A percentile compares a stretch with the other conserved stretches of the same genome.
Conservation (phyloP, 805 yeast genomes). For the Metschnikowia continentalis region DNA sequence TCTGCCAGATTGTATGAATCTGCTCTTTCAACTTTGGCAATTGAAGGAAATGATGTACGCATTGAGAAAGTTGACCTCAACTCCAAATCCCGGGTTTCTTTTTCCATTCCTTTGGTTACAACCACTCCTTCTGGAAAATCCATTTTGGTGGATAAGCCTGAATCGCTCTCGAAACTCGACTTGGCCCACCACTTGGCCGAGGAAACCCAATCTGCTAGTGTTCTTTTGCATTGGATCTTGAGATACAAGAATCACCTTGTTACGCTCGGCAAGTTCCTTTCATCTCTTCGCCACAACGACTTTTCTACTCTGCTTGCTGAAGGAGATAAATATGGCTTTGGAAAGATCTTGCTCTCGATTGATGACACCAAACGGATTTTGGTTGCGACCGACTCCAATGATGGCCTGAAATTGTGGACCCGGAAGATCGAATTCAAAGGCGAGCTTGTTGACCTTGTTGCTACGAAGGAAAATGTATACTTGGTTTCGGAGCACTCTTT, state of each 20-base stretch:
- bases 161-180: constrained; percentile 23
- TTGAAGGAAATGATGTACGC: background rate
- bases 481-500: constrained; percentile 11
- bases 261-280: constrained; percentile 28
- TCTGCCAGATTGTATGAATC: background rate
- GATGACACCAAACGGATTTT: constrained; percentile 16
- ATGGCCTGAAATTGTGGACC: constrained; percentile 12
- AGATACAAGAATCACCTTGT: constrained; percentile 31
- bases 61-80: background rate
- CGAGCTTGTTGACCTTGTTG: constrained; percentile 3
- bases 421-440: background rate
- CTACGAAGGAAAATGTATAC: constrained; percentile 7
- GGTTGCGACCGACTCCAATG: constrained; percentile 12
- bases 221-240: constrained; percentile 24
- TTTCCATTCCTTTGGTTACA: background rate
- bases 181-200: constrained; percentile 31
- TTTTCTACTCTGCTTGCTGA: constrained; percentile 1
- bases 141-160: constrained; percentile 32
- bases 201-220: constrained; percentile 21
- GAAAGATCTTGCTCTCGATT: constrained; percentile 27
- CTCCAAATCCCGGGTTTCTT: background rate
- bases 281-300: background rate
- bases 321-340: constrained; percentile 29
- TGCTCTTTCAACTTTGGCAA: background rate
- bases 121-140: constrained; percentile 11